phyloP scores from a whole-genome alignment of 2,329 filamentous ascomycete species.

The Calonectria leucothoes region DNA sequence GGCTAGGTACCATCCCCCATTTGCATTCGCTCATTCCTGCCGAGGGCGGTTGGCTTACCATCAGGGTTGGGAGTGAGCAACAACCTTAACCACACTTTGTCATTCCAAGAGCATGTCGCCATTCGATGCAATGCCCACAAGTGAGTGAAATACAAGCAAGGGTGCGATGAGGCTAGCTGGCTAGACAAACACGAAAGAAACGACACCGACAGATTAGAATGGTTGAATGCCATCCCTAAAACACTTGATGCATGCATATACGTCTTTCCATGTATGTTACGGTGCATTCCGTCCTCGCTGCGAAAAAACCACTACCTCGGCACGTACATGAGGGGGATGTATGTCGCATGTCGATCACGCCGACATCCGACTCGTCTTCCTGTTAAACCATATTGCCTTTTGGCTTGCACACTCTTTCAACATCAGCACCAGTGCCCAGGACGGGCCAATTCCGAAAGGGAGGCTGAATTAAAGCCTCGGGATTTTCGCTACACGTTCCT shows the following conservation, averaged over 20 bases:
- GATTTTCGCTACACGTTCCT: slow-evolving; percentile 38
- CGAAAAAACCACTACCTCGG: neutral
- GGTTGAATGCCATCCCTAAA: neutral
- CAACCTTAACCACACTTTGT: neutral
- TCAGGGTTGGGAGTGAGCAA: slow-evolving; percentile 4
- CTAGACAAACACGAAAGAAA: neutral
- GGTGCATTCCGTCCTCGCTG: neutral
- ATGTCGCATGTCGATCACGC: neutral
- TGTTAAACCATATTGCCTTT: neutral
- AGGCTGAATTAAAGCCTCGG: slow-evolving; percentile 27
- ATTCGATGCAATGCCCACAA: neutral
- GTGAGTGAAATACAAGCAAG: too few relatives aligned
- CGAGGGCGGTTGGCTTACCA: neutral
- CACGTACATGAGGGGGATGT: neutral
- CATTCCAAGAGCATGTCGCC: neutral
- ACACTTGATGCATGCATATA: neutral
- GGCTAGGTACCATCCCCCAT: neutral
- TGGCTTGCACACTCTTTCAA: neutral
- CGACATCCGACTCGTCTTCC: neutral
- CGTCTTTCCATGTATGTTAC: neutral
- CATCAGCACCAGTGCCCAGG: neutral
- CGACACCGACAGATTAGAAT: neutral
- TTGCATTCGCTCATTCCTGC: neutral
- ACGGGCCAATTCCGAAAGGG: neutral
- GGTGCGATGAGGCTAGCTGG: neutral